Base-by-base conservation (phyloP, 1,139 yeast genomes). In the Protomyces inundatus region DNA sequence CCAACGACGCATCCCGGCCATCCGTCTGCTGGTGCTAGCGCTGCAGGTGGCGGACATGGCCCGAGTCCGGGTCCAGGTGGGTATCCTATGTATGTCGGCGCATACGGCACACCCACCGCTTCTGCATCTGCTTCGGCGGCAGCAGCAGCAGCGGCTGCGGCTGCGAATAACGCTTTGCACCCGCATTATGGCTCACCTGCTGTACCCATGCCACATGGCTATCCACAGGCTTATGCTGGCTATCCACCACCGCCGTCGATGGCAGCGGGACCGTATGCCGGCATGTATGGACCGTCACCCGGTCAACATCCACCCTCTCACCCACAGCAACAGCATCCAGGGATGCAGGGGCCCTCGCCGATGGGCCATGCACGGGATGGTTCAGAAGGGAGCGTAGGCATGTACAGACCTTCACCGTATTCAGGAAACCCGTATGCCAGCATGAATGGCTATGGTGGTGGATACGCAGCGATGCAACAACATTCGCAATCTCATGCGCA, bases 371-470 rank as follows among this genome's bases (percentile, higher is more conserved):
- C 54, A 32, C 53, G 58, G 5, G 58, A 60, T n/a, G 58, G 57
- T 2, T 54, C 58, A 5, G 54, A 60, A 7, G 64, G 50, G n/a
- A 33, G 51, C 5, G 40, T 54, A 6, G 48, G 42, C 36, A n/a
- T 37, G 54, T 56, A 54, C 33, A 30, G 57, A 30, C 45, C 61
- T 23, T 23, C 23, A 6, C 64, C 64, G 51, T 65, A 61, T 51
- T 66, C 55, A 30, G 60, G 62, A 6, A 56, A 61, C 1, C 57
- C 58, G 7, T 46, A 61, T 14, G 46, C 48, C 61, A 35, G 23
- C n/a, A 35, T 40, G 14, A 14, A 9, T 34, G 56, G 65, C 50
- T 34, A 16, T 40, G 55, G 52, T 39, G 48, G 35, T n/a, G n/a
- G 34, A n/a, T 34, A 12, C 48, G 34, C 37, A n/a, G 33, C 40